Evolutionary conservation across 192 early-diverging fungal genomes (phyloP).

Genomic region (Rhizoclosmatium globosum): DNA sequence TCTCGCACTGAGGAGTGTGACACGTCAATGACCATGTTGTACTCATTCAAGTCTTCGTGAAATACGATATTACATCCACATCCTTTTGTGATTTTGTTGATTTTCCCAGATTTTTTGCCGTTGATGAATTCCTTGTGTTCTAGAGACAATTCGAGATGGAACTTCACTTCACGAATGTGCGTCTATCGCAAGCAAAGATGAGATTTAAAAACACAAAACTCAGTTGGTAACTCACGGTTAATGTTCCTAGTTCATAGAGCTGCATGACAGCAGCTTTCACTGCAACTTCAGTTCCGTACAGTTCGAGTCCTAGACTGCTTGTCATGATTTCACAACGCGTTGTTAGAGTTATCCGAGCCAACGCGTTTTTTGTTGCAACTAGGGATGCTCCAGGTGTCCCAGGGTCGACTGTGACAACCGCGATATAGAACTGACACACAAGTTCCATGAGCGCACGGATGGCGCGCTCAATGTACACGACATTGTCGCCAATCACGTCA

Average conservation of each 20-base stretch:
- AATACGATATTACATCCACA: slow-evolving; percentile 76
- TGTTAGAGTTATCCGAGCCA: slow-evolving; percentile 56
- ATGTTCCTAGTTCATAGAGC: slow-evolving; percentile 59
- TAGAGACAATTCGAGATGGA: slow-evolving; percentile 77
- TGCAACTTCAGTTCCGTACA: slow-evolving; percentile 73
- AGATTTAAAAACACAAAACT: neutral
- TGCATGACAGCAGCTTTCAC: slow-evolving; percentile 67
- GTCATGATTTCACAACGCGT: slow-evolving; percentile 72
- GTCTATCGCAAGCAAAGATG: neutral
- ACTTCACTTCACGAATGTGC: slow-evolving; percentile 69
- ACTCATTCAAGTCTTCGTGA: slow-evolving; percentile 73
- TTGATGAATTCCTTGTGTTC: slow-evolving; percentile 88
- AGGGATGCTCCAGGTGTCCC: slow-evolving; percentile 39
- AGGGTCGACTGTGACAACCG: slow-evolving; percentile 49
- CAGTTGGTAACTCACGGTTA: slow-evolving; percentile 42
- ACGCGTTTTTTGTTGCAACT: slow-evolving; percentile 45
- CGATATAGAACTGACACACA: slow-evolving; percentile 66
- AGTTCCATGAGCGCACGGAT: slow-evolving; percentile 74
- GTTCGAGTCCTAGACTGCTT: slow-evolving; percentile 65
- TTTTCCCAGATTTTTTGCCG: slow-evolving; percentile 90
- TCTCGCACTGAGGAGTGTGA: slow-evolving; percentile 59
- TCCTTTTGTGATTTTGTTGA: slow-evolving; percentile 83
- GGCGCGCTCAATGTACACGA: slow-evolving; percentile 76
- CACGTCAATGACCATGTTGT: slow-evolving; percentile 85
- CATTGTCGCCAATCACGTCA: slow-evolving; percentile 70